These are phyloP conservation scores for Bonnemaisonia californica DNA, from an alignment of 31 red algal genomes.

Conservation along the genomic window DNA sequence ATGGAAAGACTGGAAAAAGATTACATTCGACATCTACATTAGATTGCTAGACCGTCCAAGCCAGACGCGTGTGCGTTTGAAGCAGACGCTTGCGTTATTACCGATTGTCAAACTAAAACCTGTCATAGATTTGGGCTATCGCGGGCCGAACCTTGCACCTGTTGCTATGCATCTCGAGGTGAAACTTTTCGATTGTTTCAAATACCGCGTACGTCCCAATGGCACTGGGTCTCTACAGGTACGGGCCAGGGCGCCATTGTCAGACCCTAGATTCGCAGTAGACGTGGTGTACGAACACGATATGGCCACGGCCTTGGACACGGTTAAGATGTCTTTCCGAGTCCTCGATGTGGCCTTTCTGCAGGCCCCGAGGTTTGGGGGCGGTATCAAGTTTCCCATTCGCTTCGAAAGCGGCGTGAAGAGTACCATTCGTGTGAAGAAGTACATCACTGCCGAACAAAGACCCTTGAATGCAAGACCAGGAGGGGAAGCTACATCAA, in stretches of 20 bases:
- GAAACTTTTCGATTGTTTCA: constrained; percentile 29
- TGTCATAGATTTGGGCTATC: constrained; percentile 31
- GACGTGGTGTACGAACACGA: constrained; percentile 21
- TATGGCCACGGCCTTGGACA: constrained; percentile 4
- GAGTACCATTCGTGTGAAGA: constrained; percentile 27
- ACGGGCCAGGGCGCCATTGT: constrained; percentile 27
- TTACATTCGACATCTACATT: constrained; percentile 46
- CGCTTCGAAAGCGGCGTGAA: constrained; percentile 54
- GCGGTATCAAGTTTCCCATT: constrained; percentile 36
- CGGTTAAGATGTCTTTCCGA: constrained; percentile 39
- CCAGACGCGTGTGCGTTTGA: constrained; percentile 39
- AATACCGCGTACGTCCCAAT: constrained; percentile 22
- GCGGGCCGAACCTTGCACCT: constrained; percentile 12
- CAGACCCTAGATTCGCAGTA: constrained; percentile 30
- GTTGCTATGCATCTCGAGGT: constrained; percentile 27
- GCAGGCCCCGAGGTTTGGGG: constrained; percentile 30
- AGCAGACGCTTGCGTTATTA: constrained; percentile 41
- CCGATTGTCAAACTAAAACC: constrained; percentile 52
- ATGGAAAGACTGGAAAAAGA: constrained; percentile 51
- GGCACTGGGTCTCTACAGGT: constrained; percentile 27
- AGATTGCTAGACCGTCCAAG: constrained; percentile 30
- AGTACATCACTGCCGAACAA: not conserved
- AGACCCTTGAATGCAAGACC: not conserved
- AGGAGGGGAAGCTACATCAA: not conserved
- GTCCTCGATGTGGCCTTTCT: constrained; percentile 37